phyloP scores from a whole-genome alignment of 2,329 filamentous ascomycete genomes.

The Chaetomium sp. region DNA sequence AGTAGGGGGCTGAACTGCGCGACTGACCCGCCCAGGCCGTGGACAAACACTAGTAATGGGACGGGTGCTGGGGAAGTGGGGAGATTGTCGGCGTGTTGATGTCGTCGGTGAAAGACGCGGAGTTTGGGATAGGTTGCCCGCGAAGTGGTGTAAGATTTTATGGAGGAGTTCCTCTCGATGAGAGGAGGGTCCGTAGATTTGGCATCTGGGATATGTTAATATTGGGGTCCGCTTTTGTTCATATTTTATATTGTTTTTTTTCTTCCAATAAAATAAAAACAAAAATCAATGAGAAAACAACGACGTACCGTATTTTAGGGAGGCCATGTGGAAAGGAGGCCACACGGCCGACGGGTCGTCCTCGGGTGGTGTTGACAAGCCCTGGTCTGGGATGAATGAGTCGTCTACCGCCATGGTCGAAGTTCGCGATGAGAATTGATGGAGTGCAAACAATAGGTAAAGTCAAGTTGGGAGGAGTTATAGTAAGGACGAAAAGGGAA shows the following conservation, averaged over 20 bases:
- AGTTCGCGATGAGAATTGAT: neutral
- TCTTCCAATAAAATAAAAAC: neutral
- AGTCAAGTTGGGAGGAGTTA: neutral
- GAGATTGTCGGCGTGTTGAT: constrained; percentile 76
- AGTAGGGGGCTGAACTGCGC: constrained; percentile 81
- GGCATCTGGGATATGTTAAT: constrained; percentile 28
- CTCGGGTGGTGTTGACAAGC: neutral
- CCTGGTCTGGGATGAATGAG: constrained; percentile 2
- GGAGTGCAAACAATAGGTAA: neutral
- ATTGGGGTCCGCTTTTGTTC: constrained; percentile 3
- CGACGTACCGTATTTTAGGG: constrained; percentile 7
- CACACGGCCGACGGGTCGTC: neutral
- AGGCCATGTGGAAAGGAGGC: constrained; percentile 8
- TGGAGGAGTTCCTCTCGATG: constrained; percentile 67
- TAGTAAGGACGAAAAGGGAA: neutral
- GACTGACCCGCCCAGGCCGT: constrained; percentile 86
- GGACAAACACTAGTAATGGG: constrained; percentile 83
- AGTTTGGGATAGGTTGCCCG: constrained; percentile 66
- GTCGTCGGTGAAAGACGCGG: constrained; percentile 75
- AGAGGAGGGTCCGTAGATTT: constrained; percentile 67
- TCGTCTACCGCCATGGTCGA: neutral
- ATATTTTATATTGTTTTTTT: neutral
- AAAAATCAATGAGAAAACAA: too few species aligned
- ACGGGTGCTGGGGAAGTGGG: constrained; percentile 65
- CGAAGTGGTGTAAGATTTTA: constrained; percentile 65